Conservation (phyloP, 441 rosid species). For the Bruguiera hainesii region DNA sequence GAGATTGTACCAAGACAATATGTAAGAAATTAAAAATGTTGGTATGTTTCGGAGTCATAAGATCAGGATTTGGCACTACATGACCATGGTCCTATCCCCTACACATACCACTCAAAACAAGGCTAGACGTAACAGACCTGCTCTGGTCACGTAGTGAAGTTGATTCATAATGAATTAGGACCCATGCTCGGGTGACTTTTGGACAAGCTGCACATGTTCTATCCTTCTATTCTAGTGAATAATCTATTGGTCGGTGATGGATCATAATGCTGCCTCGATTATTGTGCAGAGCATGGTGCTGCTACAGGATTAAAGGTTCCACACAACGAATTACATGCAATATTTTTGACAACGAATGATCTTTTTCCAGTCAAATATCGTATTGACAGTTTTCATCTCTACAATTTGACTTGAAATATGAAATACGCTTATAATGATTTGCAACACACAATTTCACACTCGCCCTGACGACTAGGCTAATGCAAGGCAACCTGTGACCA, state of each 20-base stretch:
- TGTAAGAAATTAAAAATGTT: not conserved
- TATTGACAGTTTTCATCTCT: no score
- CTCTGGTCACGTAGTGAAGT: not conserved
- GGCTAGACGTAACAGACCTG: constrained; percentile 5
- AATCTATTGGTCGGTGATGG: not conserved
- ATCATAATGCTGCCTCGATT: not conserved
- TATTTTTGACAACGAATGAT: no score
- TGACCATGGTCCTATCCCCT: not conserved
- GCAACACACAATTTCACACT: no score
- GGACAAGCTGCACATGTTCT: constrained; percentile 1
- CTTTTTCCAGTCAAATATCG: no score
- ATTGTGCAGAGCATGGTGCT: not conserved
- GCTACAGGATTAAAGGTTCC: no score
- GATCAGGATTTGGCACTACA: not conserved
- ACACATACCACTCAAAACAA: not conserved
- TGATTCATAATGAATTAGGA: constrained; percentile 2
- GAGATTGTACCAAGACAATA: constrained; percentile 5
- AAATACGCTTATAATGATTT: no score
- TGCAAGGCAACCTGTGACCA: no score
- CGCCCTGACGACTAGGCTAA: no score
- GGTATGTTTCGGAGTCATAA: not conserved
- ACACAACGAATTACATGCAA: no score
- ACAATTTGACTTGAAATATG: no score
- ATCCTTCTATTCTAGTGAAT: constrained; percentile 22
- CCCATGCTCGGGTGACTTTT: not conserved